phyloP scores from a whole-genome alignment of 768 basidiomycete genomes.

The Russula emetica region DNA sequence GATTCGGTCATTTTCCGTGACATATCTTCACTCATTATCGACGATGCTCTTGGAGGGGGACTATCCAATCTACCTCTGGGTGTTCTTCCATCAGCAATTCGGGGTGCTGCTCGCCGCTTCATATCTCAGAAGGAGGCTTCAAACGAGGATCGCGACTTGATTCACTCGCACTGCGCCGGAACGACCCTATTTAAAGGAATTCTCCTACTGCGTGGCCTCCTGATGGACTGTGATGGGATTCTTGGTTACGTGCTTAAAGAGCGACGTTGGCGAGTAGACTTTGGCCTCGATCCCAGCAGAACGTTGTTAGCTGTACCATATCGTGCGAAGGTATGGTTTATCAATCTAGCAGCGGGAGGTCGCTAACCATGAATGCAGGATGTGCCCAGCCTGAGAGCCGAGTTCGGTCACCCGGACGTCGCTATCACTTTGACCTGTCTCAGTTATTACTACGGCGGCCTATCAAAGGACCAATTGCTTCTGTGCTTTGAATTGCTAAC shows the following conservation, averaged over 20 bases:
- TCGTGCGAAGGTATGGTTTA: constrained; percentile 37
- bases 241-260: constrained; percentile 38
- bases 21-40: constrained; percentile 3
- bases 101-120: constrained; percentile 7
- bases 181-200: constrained; percentile 37
- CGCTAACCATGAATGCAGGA: constrained; percentile 33
- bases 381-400: constrained; percentile 42
- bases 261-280: constrained; percentile 51
- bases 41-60: background rate
- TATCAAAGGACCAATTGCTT: constrained; percentile 39
- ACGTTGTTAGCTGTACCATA: constrained; percentile 51
- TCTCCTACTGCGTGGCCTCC: constrained; percentile 44
- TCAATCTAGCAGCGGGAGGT: background rate
- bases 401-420: constrained; percentile 53
- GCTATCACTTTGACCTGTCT: constrained; percentile 45
- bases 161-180: background rate
- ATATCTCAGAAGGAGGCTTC: background rate
- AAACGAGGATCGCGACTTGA: background rate
- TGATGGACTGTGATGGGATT: constrained; percentile 38
- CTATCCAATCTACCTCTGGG: background rate
- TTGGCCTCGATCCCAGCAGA: constrained; percentile 43
- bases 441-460: constrained; percentile 47
- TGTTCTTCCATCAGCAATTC: constrained; percentile 1
- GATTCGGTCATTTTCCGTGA: background rate
- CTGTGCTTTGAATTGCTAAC: constrained; percentile 39